Evolutionary conservation across 208 protist genomes (phyloP).

Genomic region (Strigomonas culicis): DNA sequence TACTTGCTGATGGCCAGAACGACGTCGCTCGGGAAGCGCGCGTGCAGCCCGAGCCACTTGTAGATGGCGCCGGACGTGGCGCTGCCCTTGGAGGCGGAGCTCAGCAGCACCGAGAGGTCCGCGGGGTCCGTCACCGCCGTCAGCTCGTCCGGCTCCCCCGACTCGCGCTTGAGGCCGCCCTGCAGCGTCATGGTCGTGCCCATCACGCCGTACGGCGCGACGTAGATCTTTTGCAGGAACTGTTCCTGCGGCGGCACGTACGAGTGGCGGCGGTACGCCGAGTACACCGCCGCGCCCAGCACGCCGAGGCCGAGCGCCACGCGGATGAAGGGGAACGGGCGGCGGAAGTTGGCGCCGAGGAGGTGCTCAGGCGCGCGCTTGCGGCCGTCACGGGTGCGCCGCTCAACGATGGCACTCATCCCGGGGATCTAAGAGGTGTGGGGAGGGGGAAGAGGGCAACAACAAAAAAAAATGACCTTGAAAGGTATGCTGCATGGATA

Average conservation of each 20-base stretch:
- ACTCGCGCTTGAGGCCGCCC: constrained; percentile 48
- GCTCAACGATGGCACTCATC: constrained; percentile 7
- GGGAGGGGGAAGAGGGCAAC: not conserved
- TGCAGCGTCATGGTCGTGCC: constrained; percentile 76
- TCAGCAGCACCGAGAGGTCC: constrained; percentile 65
- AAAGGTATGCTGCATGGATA: not conserved
- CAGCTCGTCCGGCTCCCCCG: constrained; percentile 49
- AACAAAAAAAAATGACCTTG: not conserved
- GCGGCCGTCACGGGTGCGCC: constrained; percentile 61
- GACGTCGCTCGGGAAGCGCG: constrained; percentile 65
- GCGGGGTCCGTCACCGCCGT: constrained; percentile 69
- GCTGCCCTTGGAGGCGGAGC: constrained; percentile 36
- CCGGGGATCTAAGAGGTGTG: not conserved
- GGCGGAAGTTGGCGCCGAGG: constrained; percentile 58
- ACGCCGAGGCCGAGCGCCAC: constrained; percentile 38
- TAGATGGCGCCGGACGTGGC: constrained; percentile 84
- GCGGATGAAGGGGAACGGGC: constrained; percentile 72
- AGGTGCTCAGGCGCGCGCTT: constrained; percentile 64
- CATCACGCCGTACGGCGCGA: constrained; percentile 81
- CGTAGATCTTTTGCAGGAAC: constrained; percentile 71
- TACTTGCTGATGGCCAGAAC: constrained; percentile 60
- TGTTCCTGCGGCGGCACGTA: constrained; percentile 61
- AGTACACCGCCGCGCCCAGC: constrained; percentile 26
- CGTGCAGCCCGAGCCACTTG: constrained; percentile 72
- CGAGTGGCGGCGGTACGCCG: constrained; percentile 45